Evolutionary conservation across 2,329 filamentous ascomycete species (phyloP), one percentile per base, ranked within the genome.

Genomic region (Talaromyces sp.): DNA sequence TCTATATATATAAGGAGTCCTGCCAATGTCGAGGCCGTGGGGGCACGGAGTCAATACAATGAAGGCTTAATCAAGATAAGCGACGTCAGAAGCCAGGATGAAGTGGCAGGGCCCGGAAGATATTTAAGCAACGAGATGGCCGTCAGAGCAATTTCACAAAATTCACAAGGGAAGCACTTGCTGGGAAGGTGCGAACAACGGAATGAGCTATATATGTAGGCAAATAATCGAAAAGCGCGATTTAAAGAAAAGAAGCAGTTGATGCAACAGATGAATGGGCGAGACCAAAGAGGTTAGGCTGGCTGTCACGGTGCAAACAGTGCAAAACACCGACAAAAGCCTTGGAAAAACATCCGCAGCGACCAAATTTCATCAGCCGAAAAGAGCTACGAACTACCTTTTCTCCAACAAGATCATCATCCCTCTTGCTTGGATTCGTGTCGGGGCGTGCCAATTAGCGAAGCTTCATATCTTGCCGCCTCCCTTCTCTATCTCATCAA

Each of bases 351-450:
- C 52, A 65, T 65, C 59, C 39, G 47, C 37, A 65, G 41, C 60
- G 60, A 65, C 64, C 59, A 65, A 62, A 62, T 65, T 65, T 65
- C 64, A 62, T 62, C 64, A 58, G 43, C 60, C 48, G 43, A 58
- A 60, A 27, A 43, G 56, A 22, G n/a, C n/a, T 13, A 56, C 50
- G 22, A 22, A 14, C 59, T 31, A 65, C 43, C 43, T 64, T 41
- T 48, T 39, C 24, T 27, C 48, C 57, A 56, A 60, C 33, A 22
- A 48, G 6, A 54, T 19, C 47, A 57, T 37, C 41, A 41, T 24
- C 37, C 52, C 37, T 50, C 45, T 43, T 57, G 64, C 52, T 62
- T 56, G 60, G 60, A 58, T 37, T 65, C 52, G 43, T 60, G 45
- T 58, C 41, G 37, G 56, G 43, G 45, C 62, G 43, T 45, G 54